These are phyloP conservation scores for Cordyceps pruinosa DNA, from an alignment of 2,329 filamentous ascomycete species.

Conservation along the genomic window DNA sequence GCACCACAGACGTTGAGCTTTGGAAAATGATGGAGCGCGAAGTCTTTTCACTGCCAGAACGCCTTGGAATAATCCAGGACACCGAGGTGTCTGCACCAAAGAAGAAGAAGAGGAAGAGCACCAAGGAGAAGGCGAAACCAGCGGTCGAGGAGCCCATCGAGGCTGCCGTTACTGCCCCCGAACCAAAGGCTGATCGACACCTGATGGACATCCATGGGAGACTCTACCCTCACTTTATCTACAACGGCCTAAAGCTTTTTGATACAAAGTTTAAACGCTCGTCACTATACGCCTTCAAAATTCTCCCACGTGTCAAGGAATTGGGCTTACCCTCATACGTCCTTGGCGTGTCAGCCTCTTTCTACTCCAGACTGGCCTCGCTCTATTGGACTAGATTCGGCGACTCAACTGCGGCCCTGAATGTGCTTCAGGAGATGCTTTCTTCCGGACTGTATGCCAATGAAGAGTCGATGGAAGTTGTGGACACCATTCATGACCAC, in stretches of 20 bases:
- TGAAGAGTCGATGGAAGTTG: conserved; percentile 21
- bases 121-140: neutral
- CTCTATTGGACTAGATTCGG: conserved; percentile 56
- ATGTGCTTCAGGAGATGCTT: conserved; percentile 59
- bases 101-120: neutral
- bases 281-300: conserved; percentile 51
- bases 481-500: conserved; percentile 26
- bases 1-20: conserved; percentile 54
- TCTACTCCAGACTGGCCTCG: conserved; percentile 61
- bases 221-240: conserved; percentile 56
- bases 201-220: conserved; percentile 54
- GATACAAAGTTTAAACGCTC: conserved; percentile 48
- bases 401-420: conserved; percentile 48
- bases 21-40: conserved; percentile 62
- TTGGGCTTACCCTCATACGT: conserved; percentile 65
- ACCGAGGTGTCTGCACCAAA: neutral
- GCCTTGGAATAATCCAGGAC: conserved; percentile 43
- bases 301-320: conserved; percentile 61
- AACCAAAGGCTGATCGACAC: conserved; percentile 22
- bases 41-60: conserved; percentile 55
- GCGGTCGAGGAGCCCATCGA: neutral
- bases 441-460: conserved; percentile 54
- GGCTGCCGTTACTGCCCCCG: neutral
- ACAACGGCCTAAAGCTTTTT: conserved; percentile 49
- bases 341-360: conserved; percentile 60